A percentile compares a stretch with the other conserved stretches of the same genome.
Conservation (phyloP, 495 filamentous ascomycete genomes). For the Penicillium taxi region DNA sequence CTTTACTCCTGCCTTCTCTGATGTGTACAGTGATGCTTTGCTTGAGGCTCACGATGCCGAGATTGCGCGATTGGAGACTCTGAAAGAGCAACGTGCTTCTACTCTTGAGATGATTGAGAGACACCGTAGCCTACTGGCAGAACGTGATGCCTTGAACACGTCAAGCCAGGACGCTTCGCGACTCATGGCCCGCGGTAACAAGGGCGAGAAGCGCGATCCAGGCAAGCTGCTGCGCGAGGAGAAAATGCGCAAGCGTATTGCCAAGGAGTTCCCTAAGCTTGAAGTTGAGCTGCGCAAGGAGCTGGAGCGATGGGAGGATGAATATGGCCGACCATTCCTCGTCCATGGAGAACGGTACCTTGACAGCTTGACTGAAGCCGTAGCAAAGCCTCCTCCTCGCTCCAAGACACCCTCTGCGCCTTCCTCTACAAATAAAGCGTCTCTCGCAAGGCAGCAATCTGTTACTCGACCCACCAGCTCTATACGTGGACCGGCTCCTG, state of each 20-base stretch:
- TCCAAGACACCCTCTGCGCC: constrained; percentile 72
- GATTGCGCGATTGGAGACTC: constrained; percentile 66
- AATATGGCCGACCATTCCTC: constrained; percentile 85
- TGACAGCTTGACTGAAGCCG: constrained; percentile 60
- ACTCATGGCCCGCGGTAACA: constrained; percentile 77
- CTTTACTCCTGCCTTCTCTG: constrained; percentile 88
- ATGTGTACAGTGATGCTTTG: constrained; percentile 75
- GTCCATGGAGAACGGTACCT: constrained; percentile 88
- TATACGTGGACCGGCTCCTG: constrained; percentile 37
- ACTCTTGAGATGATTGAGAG: constrained; percentile 73
- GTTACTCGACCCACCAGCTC: constrained; percentile 39
- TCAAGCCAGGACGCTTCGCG: constrained; percentile 92
- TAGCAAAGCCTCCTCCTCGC: constrained; percentile 55
- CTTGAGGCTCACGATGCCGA: constrained; percentile 85
- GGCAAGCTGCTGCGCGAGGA: constrained; percentile 92
- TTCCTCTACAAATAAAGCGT: constrained; percentile 26
- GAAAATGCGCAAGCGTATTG: constrained; percentile 94
- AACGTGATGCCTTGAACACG: constrained; percentile 76
- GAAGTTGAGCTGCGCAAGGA: constrained; percentile 70
- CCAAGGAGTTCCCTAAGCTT: constrained; percentile 91
- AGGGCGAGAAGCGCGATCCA: constrained; percentile 86
- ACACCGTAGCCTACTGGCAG: constrained; percentile 74
- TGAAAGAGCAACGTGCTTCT: constrained; percentile 83
- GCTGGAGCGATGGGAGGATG: constrained; percentile 85
- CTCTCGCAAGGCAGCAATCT: constrained; percentile 19